Evolutionary conservation across 177 flowering plant genomes (phyloP).

Genomic region (Tripterygium wilfordii): DNA sequence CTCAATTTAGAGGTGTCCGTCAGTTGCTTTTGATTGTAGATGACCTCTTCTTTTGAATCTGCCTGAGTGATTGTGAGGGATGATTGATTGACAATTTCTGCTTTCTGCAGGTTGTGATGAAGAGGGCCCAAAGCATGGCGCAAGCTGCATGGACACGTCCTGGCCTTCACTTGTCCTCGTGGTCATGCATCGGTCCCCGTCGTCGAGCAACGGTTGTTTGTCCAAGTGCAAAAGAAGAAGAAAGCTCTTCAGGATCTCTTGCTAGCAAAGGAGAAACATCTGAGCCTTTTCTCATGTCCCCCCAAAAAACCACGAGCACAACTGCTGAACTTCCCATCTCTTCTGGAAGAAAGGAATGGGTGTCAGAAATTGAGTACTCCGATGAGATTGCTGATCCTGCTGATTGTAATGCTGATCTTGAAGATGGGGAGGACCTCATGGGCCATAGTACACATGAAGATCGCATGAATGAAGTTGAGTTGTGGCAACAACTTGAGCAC

Average conservation of each 20-base stretch:
- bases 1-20: no score
- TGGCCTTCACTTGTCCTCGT: conserved; percentile 54
- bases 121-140: conserved; percentile 89
- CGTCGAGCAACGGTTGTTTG: conserved; percentile 35
- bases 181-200: conserved; percentile 98
- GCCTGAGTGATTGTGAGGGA: no score
- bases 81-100: no score
- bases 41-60: no score
- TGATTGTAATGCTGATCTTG: conserved; percentile 21
- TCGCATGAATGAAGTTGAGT: conserved; percentile 72
- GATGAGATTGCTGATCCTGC: no score
- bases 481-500: conserved; percentile 93
- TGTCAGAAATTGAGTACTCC: conserved; percentile 34
- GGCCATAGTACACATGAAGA: conserved; percentile 46
- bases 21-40: no score
- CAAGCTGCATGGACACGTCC: conserved; percentile 86
- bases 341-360: conserved; percentile 36
- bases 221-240: conserved; percentile 26
- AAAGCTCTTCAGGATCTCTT: conserved; percentile 19
- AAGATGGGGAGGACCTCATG: conserved; percentile 41
- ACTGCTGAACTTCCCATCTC: conserved; percentile 37
- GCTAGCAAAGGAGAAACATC: conserved; percentile 23
- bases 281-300: conserved; percentile 38
- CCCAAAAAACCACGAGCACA: conserved; percentile 15
- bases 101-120: conserved; percentile 93